These are phyloP conservation scores for Lactifluus rugatus DNA, from an alignment of 768 basidiomycete genomes.

Conservation along the genomic window DNA sequence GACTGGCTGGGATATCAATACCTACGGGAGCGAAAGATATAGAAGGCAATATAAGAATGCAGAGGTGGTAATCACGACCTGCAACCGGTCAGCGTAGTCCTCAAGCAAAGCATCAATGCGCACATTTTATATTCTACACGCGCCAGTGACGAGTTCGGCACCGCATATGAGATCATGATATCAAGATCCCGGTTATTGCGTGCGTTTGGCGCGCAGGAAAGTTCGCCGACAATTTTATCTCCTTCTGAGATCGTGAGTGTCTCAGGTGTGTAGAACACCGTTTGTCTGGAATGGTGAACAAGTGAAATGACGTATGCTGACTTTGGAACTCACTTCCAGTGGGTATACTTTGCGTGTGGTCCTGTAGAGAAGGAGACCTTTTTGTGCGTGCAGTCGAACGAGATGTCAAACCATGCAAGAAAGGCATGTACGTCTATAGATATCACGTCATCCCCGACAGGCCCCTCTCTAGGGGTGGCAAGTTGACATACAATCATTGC, in stretches of 20 bases:
- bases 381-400: conserved; percentile 93
- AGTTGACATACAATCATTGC: conserved; percentile 74
- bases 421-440: conserved; percentile 85
- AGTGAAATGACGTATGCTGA: neutral
- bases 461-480: neutral
- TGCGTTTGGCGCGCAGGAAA: conserved; percentile 80
- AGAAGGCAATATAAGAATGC: neutral
- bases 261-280: conserved; percentile 91
- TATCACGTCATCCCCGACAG: conserved; percentile 2
- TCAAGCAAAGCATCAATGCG: conserved; percentile 35
- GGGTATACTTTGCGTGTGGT: conserved; percentile 92
- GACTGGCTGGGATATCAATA: conserved; percentile 6
- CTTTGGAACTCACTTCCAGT: conserved; percentile 73
- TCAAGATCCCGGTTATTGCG: conserved; percentile 95
- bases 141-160: conserved; percentile 23
- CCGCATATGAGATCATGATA: conserved; percentile 65
- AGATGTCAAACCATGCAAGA: conserved; percentile 98
- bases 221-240: conserved; percentile 59
- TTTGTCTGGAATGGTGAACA: conserved; percentile 50
- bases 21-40: neutral
- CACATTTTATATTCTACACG: conserved; percentile 78
- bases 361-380: conserved; percentile 94
- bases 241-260: conserved; percentile 62
- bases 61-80: conserved; percentile 51
- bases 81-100: conserved; percentile 54